Evolutionary conservation across 768 basidiomycete genomes (phyloP), one percentile per base, ranked within the genome.

Genomic region (Termitomyces sp.): DNA sequence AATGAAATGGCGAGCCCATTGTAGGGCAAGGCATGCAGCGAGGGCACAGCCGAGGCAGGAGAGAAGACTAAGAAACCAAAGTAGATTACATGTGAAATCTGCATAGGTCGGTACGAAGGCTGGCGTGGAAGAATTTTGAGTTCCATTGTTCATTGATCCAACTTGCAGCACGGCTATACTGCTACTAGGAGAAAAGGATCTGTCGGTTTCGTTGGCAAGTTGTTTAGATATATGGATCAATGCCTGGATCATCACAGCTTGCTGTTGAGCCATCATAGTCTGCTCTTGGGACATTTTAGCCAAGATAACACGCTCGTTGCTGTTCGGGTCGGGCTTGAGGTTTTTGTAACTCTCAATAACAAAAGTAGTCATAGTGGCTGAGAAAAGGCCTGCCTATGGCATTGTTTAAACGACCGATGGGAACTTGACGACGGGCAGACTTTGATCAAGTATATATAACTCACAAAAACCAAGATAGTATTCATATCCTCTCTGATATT

Each of bases 41-140:
- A 70, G 64, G 5, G 69, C 68, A 60, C 67, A 61, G 30, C 61
- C 63, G 7, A 68, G 59, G 10, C 63, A 65, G 46, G 62, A 63
- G 19, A 63, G 60, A 8, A 70, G 59, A 34, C 68, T 68, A 27
- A 66, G 60, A 46, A 65, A 66, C 66, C 66, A 67, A 1, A 68
- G 55, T 2, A 63, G 55, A 46, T 68, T 70, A 25, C 63, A 61
- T 54, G 62, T 60, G 5, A 67, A 54, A 17, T 62, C 34, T 8
- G 61, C 30, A 1, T 56, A 46, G 7, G 64, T 46, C 1, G 64
- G 64, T 17, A n/a, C 41, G 44, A 58, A 63, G 16, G 57, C 30
- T 7, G 37, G 1, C 5, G 8, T 7, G 11, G 32, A 35, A 23
- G 21, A 25, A 32, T 49, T 49, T 7, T 8, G 16, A 23, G 32